These are phyloP conservation scores for Fonsecaea monophora DNA, from an alignment of 2,329 filamentous ascomycete genomes.

Conservation along the genomic window DNA sequence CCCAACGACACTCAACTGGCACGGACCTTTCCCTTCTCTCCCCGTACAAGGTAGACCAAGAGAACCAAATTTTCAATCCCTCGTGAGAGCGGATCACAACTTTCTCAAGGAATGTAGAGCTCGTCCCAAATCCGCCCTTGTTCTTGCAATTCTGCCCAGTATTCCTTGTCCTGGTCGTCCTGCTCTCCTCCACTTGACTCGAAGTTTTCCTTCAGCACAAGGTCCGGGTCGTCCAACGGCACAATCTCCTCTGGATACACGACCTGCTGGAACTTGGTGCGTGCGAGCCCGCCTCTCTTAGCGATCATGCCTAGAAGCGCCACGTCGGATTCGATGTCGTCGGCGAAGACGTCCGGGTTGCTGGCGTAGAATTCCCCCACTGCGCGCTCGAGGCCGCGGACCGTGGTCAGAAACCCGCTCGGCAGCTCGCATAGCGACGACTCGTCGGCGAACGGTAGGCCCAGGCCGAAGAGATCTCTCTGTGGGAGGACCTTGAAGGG, in stretches of 20 bases:
- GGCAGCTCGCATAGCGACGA: not conserved
- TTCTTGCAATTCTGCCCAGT: constrained; percentile 22
- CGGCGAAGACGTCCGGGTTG: not conserved
- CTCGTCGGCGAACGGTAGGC: constrained; percentile 14
- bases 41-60: not conserved
- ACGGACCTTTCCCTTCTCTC: not conserved
- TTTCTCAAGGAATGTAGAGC: constrained; percentile 4
- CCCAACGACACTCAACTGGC: not conserved
- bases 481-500: constrained; percentile 25
- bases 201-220: not conserved
- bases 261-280: constrained; percentile 2
- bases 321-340: constrained; percentile 9
- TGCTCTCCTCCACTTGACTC: not conserved
- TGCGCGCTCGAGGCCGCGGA: constrained; percentile 20
- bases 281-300: constrained; percentile 12
- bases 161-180: constrained; percentile 12
- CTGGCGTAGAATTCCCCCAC: not conserved
- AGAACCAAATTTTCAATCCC: no score
- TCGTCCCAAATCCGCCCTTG: constrained; percentile 27
- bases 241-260: constrained; percentile 31
- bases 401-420: constrained; percentile 20
- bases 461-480: not conserved
- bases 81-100: not conserved
- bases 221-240: constrained; percentile 1
- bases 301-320: constrained; percentile 4